These are phyloP conservation scores for Dentipellis fragilis DNA, from an alignment of 768 basidiomycete species.

Conservation along the genomic window DNA sequence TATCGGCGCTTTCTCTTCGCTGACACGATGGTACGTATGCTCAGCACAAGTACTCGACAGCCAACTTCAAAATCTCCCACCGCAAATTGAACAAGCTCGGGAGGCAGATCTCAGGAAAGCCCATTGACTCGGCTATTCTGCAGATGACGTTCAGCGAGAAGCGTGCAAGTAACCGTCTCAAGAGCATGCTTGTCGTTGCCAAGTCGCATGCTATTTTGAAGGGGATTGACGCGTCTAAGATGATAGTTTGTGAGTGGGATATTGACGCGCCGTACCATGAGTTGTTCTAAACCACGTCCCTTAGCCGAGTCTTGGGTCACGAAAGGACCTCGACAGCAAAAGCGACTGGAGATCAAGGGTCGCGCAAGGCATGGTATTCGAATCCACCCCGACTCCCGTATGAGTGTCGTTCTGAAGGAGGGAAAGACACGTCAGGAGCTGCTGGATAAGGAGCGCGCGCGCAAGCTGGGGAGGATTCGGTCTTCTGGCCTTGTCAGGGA, in stretches of 20 bases:
- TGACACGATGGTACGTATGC: neutral
- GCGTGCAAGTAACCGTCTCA: conserved; percentile 73
- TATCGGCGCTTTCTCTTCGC: neutral
- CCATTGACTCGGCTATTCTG: conserved; percentile 89
- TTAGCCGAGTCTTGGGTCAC: conserved; percentile 91
- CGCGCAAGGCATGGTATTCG: conserved; percentile 74
- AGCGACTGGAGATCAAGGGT: conserved; percentile 72
- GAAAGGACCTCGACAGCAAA: conserved; percentile 59
- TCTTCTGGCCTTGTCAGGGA: conserved; percentile 76
- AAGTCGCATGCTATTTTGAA: conserved; percentile 80
- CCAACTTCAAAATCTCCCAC: conserved; percentile 87
- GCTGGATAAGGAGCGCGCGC: conserved; percentile 48
- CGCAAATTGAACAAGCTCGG: conserved; percentile 88
- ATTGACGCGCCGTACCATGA: neutral
- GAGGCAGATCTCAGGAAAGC: conserved; percentile 80
- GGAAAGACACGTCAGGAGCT: conserved; percentile 70
- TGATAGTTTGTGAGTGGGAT: conserved; percentile 67
- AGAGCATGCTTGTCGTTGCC: conserved; percentile 81
- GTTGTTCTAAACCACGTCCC: neutral
- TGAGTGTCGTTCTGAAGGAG: conserved; percentile 71
- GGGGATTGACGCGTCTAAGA: conserved; percentile 55
- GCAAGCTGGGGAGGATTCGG: conserved; percentile 66
- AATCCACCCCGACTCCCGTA: conserved; percentile 61
- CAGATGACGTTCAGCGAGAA: conserved; percentile 98
- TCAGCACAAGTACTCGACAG: conserved; percentile 90